phyloP scores from a whole-genome alignment of 495 filamentous ascomycete genomes.

The Letharia columbiana region DNA sequence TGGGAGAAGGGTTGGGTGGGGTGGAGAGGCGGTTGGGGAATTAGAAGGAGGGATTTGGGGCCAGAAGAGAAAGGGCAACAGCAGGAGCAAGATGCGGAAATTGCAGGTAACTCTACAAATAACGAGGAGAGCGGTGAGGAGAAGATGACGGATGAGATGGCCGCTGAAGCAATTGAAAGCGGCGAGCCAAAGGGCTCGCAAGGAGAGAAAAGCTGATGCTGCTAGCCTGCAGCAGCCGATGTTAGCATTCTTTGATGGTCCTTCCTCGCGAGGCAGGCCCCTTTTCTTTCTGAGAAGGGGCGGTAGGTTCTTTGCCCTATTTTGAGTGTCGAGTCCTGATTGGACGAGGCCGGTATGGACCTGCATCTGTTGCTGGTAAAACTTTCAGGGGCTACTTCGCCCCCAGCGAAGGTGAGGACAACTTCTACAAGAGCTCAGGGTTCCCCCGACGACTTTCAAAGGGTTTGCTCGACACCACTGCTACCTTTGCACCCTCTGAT shows the following conservation, averaged over 20 bases:
- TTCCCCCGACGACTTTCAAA: neutral
- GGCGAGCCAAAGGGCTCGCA: neutral
- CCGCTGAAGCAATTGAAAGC: slow-evolving; percentile 1
- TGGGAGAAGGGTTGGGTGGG: slow-evolving; percentile 65
- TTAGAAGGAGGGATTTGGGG: slow-evolving; percentile 31
- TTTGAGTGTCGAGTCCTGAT: neutral
- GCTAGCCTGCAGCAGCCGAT: neutral
- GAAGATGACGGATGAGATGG: slow-evolving; percentile 1
- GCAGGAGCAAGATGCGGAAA: slow-evolving; percentile 4
- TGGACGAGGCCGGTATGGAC: neutral
- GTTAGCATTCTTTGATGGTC: neutral
- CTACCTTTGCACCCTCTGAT: neutral
- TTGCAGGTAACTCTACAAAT: neutral
- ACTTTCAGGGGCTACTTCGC: neutral
- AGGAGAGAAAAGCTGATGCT: neutral
- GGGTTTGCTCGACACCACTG: neutral
- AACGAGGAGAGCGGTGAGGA: slow-evolving; percentile 1
- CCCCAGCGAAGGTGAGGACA: neutral
- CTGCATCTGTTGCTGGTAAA: neutral
- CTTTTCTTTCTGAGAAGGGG: no score
- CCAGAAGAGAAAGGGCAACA: neutral
- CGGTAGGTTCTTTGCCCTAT: neutral
- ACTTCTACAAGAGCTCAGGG: neutral
- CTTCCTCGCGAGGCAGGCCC: neutral
- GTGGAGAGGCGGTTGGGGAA: slow-evolving; percentile 60